Percentiles rank a stretch among this genome's conserved stretches.
phyloP scores from a whole-genome alignment of 257 asterid species.

The Apocynum venetum region DNA sequence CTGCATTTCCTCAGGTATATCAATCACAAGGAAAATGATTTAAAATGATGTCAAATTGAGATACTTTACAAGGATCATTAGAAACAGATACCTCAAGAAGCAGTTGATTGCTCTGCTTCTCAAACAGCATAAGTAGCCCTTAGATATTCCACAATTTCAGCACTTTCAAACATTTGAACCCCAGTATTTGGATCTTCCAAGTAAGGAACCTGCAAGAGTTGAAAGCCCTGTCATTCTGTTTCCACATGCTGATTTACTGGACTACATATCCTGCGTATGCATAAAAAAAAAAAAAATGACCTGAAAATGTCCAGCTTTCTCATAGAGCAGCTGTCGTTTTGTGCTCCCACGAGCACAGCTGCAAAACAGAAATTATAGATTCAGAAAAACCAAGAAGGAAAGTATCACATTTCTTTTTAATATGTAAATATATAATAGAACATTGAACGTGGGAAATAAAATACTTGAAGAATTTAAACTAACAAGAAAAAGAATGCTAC shows the following conservation, averaged over 20 bases:
- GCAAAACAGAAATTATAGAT: constrained; percentile 20
- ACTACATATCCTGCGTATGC: not conserved
- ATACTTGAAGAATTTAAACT: not conserved
- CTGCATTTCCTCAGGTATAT: not conserved
- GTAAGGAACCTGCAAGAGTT: constrained; percentile 65
- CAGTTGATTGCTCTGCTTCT: constrained; percentile 11
- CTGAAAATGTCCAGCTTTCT: constrained; percentile 87
- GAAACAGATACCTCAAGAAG: constrained; percentile 9
- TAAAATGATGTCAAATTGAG: not conserved
- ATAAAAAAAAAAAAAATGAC: constrained; percentile 24
- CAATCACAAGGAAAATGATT: not conserved
- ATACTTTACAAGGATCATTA: constrained; percentile 4
- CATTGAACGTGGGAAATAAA: not conserved
- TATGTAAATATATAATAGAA: not conserved
- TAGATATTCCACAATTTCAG: constrained; percentile 78
- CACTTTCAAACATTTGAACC: constrained; percentile 91
- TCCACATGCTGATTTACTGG: not conserved
- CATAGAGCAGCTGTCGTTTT: constrained; percentile 53
- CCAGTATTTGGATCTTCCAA: constrained; percentile 94
- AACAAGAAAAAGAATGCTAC: not conserved
- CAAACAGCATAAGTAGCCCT: constrained; percentile 70
- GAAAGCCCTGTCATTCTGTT: not conserved
- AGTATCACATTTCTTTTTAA: too few relatives aligned
- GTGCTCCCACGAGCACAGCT: constrained; percentile 98
- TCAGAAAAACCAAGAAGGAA: not conserved